Evolutionary conservation across 1,284 basidiomycete genomes (phyloP).

Genomic region (Chondrostereum purpureum): DNA sequence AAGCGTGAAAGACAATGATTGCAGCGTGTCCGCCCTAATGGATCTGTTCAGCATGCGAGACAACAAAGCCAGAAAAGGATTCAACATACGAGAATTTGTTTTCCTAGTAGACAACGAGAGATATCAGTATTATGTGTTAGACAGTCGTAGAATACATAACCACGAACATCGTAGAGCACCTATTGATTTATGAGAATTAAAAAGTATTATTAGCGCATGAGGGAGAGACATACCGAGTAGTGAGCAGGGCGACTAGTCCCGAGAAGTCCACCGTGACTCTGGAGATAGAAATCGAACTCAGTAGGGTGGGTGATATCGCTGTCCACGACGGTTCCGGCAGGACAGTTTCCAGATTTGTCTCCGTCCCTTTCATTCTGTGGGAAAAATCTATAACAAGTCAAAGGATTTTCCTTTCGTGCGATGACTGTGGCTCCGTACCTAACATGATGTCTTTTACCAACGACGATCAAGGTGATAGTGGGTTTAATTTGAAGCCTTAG

Average conservation of each 20-base stretch:
- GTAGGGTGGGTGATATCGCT: slow-evolving; percentile 63
- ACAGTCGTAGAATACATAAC: no score
- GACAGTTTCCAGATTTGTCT: slow-evolving; percentile 67
- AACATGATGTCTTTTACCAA: slow-evolving; percentile 73
- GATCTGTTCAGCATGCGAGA: slow-evolving; percentile 5
- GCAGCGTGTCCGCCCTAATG: slow-evolving; percentile 56
- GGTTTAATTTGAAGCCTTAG: slow-evolving; percentile 46
- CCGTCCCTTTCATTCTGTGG: slow-evolving; percentile 44
- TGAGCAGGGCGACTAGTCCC: slow-evolving; percentile 65
- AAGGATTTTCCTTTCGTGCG: not conserved
- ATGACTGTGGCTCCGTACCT: slow-evolving; percentile 28
- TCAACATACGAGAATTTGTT: slow-evolving; percentile 23
- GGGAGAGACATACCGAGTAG: slow-evolving; percentile 36
- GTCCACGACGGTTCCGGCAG: slow-evolving; percentile 71
- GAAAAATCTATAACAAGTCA: slow-evolving; percentile 47
- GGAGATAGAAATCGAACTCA: slow-evolving; percentile 78
- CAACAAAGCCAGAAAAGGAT: slow-evolving; percentile 6
- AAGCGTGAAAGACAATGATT: slow-evolving; percentile 66
- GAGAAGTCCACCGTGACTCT: slow-evolving; percentile 65
- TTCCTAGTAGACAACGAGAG: slow-evolving; percentile 19
- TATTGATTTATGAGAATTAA: slow-evolving; percentile 11
- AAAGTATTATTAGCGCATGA: not conserved
- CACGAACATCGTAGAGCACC: slow-evolving; percentile 31
- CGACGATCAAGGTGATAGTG: slow-evolving; percentile 68
- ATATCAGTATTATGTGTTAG: no score